These are phyloP conservation scores for Agrocybe pediades DNA, from an alignment of 768 basidiomycete genomes.

Conservation along the genomic window DNA sequence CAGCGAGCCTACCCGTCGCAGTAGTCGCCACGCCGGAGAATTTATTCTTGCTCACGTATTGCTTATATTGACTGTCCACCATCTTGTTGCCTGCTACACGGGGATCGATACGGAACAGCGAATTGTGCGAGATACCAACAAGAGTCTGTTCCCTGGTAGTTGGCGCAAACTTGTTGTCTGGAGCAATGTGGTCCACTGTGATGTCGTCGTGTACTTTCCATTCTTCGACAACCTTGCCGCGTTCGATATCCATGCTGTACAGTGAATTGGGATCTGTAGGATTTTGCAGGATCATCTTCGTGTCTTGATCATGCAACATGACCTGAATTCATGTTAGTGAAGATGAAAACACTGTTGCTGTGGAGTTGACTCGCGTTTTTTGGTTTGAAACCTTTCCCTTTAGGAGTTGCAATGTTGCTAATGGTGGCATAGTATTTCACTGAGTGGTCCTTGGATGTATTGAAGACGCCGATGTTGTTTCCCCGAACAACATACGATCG, in stretches of 20 bases:
- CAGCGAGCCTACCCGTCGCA: constrained; percentile 81
- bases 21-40: constrained; percentile 95
- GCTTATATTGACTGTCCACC: constrained; percentile 94
- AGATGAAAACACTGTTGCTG: background rate
- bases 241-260: constrained; percentile 90
- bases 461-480: constrained; percentile 90
- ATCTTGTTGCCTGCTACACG: constrained; percentile 90
- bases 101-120: constrained; percentile 97
- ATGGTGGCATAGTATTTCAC: constrained; percentile 90
- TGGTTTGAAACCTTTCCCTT: constrained; percentile 85
- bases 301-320: constrained; percentile 96
- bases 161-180: constrained; percentile 93
- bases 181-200: constrained; percentile 85
- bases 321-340: constrained; percentile 52
- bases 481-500: constrained; percentile 93
- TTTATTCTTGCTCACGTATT: constrained; percentile 92
- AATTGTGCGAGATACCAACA: constrained; percentile 91
- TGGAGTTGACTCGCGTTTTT: constrained; percentile 60
- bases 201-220: constrained; percentile 97
- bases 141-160: constrained; percentile 92
- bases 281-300: constrained; percentile 93
- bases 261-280: constrained; percentile 78
- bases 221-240: constrained; percentile 96
- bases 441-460: constrained; percentile 64
- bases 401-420: constrained; percentile 74